Evolutionary conservation across 2,329 filamentous ascomycete genomes (phyloP), one percentile per base, ranked within the genome.

Genomic region (Macrophomina pseudophaseolina): DNA sequence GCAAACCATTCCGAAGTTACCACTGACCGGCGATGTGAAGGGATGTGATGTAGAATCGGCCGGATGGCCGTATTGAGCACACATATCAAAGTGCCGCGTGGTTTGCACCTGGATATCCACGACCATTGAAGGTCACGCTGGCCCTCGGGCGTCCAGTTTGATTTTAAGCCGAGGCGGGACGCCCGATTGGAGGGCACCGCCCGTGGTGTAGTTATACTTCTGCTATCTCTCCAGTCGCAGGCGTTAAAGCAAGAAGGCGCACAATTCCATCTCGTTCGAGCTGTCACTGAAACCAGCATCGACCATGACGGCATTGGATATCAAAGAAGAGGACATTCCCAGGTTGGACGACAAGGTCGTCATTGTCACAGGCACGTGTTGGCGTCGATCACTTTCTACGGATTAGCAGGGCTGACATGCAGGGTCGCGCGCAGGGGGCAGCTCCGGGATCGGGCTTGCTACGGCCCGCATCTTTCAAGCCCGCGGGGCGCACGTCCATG

Each of bases 371-470:
- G 48, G 48, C 28, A 28, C 18, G 48, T 51, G 48, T 60, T 62
- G 14, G 4, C 35, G 11, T 38, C 11, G 11, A 38, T 38, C 11
- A 38, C 35, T 38, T 38, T 12, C 35, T 8, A 38, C 35, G 35
- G 35, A 38, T 38, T 38, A 38, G 11, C 35, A 38, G 35, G 35
- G 35, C 35, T 38, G 35, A 38, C 35, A 38, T 38, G 35, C 35
- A 38, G 35, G 35, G 35, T 8, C 35, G 35, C 35, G 35, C 1
- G 53, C 58, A 70, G 74, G 76, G 18, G 76, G 72, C 12, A 67
- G 70, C 30, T 75, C 76, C 4, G 77, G 81, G 18, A 83, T 83
- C 67, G 81, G 81, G 3, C 73, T 81, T 23, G 79, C 79, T 33
- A 79, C 81, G 2, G 77, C 80, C 32, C 75, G 78, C 66, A 68